Conservation (phyloP, 371 early-diverging fungal genomes). For the Syncephalastrum monosporum region DNA sequence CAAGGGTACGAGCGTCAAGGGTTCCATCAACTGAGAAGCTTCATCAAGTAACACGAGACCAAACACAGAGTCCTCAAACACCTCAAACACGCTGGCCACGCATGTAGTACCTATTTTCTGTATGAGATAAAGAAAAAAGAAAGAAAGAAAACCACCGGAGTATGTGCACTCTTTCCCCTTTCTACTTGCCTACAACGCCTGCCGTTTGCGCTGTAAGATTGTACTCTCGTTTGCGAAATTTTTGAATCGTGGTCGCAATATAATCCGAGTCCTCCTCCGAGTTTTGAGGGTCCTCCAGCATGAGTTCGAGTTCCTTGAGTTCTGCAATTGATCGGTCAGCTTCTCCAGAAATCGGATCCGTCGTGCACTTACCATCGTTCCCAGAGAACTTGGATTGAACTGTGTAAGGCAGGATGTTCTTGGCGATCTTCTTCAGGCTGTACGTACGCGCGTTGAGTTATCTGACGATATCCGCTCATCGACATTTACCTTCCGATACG, state of each 20-base stretch:
- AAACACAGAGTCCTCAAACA: slow-evolving; percentile 54
- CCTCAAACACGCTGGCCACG: slow-evolving; percentile 73
- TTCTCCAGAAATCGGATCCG: not conserved
- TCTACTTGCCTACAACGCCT: slow-evolving; percentile 57
- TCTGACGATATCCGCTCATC: not conserved
- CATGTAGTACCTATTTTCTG: slow-evolving; percentile 66
- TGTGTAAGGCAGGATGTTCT: slow-evolving; percentile 67
- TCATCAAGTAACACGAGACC: slow-evolving; percentile 88
- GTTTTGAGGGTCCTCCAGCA: slow-evolving; percentile 61
- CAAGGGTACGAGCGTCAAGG: slow-evolving; percentile 83
- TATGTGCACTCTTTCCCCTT: not conserved
- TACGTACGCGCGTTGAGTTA: not conserved
- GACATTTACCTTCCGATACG: slow-evolving; percentile 71
- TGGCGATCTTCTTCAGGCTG: slow-evolving; percentile 77
- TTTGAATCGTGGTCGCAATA: slow-evolving; percentile 65
- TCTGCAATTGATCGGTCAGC: slow-evolving; percentile 29
- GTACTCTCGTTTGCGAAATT: slow-evolving; percentile 59
- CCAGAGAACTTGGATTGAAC: slow-evolving; percentile 52
- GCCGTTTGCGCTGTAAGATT: slow-evolving; percentile 43
- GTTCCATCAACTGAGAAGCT: slow-evolving; percentile 86
- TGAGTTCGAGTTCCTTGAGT: slow-evolving; percentile 69
- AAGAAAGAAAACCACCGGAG: too few relatives aligned
- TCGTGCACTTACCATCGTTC: slow-evolving; percentile 41
- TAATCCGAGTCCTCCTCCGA: slow-evolving; percentile 53
- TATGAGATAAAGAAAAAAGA: not conserved